Base-by-base conservation (phyloP, 495 filamentous ascomycete genomes). In the Xylaria telfairii region DNA sequence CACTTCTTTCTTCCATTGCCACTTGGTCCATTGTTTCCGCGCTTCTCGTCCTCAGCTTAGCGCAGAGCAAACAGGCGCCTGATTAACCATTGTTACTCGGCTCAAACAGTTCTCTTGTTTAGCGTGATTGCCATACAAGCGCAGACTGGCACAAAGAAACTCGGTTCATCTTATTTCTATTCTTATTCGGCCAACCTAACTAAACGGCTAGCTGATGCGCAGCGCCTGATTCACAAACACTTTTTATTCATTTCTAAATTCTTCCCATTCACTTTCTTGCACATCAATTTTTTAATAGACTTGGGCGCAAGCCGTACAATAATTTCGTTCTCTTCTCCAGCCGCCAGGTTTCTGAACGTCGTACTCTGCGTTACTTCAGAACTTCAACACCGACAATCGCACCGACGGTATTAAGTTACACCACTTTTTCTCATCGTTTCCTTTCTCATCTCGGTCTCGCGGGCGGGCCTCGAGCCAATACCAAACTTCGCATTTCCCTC, bases 61-160 rank as follows among this genome's bases (percentile, higher is more conserved):
- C 26, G n/a, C 10, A 39, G 63, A 49, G 7, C 26, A 21, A 65
- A 65, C 46, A 37, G 65, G 68, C 47, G 7, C 13, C 49, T 49
- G 65, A 46, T 70, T 74, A 37, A 68, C 53, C 2, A 71, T 74
- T 72, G 67, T 67, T 57, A 59, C 53, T 68, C 17, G n/a, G 39
- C 21, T 70, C 51, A 74, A 72, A 71, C 67, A 66, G 53, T n/a
- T 24, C 56, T 17, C 72, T 78, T 76, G 72, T 76, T 64, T 26
- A 19, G 59, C 41, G 24, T 10, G 17, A 39, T 5, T 34, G 37
- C 39, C 41, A 69, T 62, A 37, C 64, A 41, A 54, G 53, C 61
- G 51, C 64, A 41, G 41, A 44, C 42, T 32, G n/a, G 39, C 26
- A 72, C 72, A 78, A 78, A 78, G 76, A 54, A 68, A 24, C 44